These are phyloP conservation scores for Allium fistulosum DNA, from an alignment of 106 monocot genomes.

Conservation along the genomic window DNA sequence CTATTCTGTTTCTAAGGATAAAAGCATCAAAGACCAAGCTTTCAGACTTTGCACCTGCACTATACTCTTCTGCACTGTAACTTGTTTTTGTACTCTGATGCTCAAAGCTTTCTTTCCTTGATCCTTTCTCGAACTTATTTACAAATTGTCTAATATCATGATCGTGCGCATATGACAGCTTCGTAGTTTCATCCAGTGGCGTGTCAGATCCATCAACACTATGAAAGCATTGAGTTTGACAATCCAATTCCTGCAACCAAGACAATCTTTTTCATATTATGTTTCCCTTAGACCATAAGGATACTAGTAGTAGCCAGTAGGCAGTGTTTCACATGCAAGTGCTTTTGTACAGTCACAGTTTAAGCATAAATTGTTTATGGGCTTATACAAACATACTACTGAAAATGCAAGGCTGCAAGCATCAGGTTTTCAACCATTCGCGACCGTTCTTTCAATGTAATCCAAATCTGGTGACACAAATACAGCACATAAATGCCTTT, in stretches of 20 bases:
- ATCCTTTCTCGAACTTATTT: constrained; percentile 36
- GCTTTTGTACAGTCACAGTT: not conserved
- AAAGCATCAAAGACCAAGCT: constrained; percentile 40
- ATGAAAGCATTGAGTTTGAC: constrained; percentile 36
- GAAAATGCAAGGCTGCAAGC: not conserved
- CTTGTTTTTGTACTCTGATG: constrained; percentile 13
- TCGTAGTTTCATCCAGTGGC: constrained; percentile 7
- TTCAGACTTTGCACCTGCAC: constrained; percentile 17
- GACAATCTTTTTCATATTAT: not conserved
- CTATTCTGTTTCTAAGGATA: constrained; percentile 38
- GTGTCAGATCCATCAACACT: constrained; percentile 26
- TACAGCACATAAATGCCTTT: too few species aligned
- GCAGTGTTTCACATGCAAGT: too few species aligned
- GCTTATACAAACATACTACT: not conserved
- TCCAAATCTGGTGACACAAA: too few species aligned
- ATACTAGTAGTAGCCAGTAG: not conserved
- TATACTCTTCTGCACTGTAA: constrained; percentile 22
- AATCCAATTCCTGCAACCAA: constrained; percentile 38
- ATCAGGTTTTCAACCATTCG: too few species aligned
- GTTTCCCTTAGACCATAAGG: not conserved
- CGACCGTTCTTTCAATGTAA: too few species aligned
- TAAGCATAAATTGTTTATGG: not conserved
- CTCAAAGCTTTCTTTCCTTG: constrained; percentile 5
- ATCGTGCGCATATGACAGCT: constrained; percentile 11
- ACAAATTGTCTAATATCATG: constrained; percentile 27